Base-by-base conservation (phyloP, 441 rosid genomes). In the Pelargonium citronellum region DNA sequence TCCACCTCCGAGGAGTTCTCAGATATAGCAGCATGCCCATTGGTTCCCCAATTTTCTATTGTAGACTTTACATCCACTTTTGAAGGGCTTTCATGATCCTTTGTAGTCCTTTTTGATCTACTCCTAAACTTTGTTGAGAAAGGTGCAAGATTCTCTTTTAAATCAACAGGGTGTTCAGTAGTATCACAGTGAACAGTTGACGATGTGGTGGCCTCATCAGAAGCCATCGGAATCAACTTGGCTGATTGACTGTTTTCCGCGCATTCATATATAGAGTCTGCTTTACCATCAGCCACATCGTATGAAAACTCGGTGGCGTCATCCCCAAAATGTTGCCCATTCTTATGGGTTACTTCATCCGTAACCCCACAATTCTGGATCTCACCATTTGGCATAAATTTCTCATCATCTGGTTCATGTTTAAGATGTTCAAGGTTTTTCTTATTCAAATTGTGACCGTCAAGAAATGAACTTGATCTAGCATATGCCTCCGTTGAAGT, bases 111-210 rank as follows among this genome's bases (percentile, higher is more conserved):
- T 77, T 77, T 80, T 6, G 87, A 77, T 64, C 75, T 84, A 76
- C 84, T 69, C 67, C 74, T 81, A 64, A 83, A 73, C 75, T 75
- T 88, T 34, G 84, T 80, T 71, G 89, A 77, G 71, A 79, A 47
- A 53, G 82, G 83, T 20, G 73, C 51, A 74, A 64, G 64, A 80
- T 82, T 75, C 58, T 79, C 86, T 68, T 75, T 75, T 64, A 79
- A 69, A 67, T 82, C 86, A 64, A 74, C 76, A 71, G 70, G 71
- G 30, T 72, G 69, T 20, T 68, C 55, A 58, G 69, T 71, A 58
- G 69, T 71, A 64, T 53, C 68, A 66, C 47, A 4, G 41, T n/a
- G 46, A 22, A 60, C 34, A 67, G 69, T 64, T 67, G 60, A 30
- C 5, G 37, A 63, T 44, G 69, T 72, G 37, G 69, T 60, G 72